Conservation (phyloP, 345 rosid genomes). For the Kandelia obovata region DNA sequence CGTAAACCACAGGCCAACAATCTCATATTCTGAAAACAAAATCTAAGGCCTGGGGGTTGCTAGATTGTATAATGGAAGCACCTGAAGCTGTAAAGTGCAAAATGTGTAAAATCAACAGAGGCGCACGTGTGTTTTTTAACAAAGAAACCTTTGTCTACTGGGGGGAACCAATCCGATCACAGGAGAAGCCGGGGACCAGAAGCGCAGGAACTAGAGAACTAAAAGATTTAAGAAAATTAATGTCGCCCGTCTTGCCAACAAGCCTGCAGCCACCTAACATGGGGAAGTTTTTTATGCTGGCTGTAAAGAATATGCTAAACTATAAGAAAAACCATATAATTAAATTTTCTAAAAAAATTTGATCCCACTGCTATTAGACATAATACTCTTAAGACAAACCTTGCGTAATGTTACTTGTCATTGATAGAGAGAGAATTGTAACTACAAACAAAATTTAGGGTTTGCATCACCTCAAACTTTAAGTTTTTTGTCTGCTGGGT, state of each 20-base stretch:
- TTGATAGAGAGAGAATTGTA: too few species aligned
- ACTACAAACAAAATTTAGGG: too few species aligned
- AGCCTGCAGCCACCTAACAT: constrained; percentile 14
- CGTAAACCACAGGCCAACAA: background rate
- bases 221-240: background rate
- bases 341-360: constrained; percentile 6
- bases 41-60: constrained; percentile 9
- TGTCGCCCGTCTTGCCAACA: constrained; percentile 26
- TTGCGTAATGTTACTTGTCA: too few species aligned
- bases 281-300: constrained; percentile 1
- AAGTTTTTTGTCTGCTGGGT: too few species aligned
- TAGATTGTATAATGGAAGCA: constrained; percentile 8
- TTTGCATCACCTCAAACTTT: too few species aligned
- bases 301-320: constrained; percentile 13
- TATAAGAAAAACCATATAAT: too few species aligned
- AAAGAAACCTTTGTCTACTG: background rate
- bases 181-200: constrained; percentile 30
- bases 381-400: too few species aligned
- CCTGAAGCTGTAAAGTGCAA: constrained; percentile 29
- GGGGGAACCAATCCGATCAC: constrained; percentile 27
- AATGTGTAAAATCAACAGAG: constrained; percentile 18
- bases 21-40: constrained; percentile 20
- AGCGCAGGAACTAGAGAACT: constrained; percentile 2
- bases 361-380: too few species aligned
- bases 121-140: constrained; percentile 30